Percentiles rank a stretch among this genome's conserved stretches.
phyloP scores from a whole-genome alignment of 1,284 basidiomycete species.

The Peniophora sp. region DNA sequence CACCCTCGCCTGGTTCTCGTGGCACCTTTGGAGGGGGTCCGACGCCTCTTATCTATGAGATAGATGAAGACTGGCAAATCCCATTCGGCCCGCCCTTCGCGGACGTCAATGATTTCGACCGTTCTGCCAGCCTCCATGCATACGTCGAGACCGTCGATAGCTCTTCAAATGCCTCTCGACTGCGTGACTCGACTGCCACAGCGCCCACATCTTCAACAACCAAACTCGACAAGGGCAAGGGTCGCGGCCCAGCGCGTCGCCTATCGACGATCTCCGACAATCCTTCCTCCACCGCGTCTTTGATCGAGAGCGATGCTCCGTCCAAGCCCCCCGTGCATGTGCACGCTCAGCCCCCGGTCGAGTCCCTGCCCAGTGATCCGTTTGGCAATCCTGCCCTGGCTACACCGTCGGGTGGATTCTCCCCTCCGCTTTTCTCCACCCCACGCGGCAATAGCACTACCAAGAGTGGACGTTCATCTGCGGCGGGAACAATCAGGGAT shows the following conservation, averaged over 20 bases:
- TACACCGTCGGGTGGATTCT: conserved; percentile 7
- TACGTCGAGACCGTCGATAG: conserved; percentile 57
- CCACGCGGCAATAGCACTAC: background rate
- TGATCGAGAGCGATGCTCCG: conserved; percentile 41
- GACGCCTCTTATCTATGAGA: conserved; percentile 35
- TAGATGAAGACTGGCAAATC: conserved; percentile 63
- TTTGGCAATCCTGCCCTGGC: conserved; percentile 11
- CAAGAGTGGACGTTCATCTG: background rate
- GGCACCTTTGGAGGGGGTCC: conserved; percentile 40
- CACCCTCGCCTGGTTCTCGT: conserved; percentile 34
- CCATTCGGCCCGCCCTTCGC: conserved; percentile 22
- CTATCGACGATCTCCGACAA: conserved; percentile 26
- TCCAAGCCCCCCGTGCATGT: conserved; percentile 59
- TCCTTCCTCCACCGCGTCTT: conserved; percentile 49
- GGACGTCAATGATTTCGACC: conserved; percentile 11
- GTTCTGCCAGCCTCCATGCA: conserved; percentile 41
- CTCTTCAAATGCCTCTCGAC: conserved; percentile 27
- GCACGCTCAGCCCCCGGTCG: conserved; percentile 24
- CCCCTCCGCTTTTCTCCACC: background rate
- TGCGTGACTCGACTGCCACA: conserved; percentile 8
- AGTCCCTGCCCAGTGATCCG: conserved; percentile 8
- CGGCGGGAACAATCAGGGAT: too few species aligned
- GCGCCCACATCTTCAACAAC: conserved; percentile 11
- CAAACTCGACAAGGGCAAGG: conserved; percentile 39
- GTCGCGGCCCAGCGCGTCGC: conserved; percentile 14